These are phyloP conservation scores for Persicaria maculosa DNA, from an alignment of 148 eudicot species.

Conservation along the genomic window DNA sequence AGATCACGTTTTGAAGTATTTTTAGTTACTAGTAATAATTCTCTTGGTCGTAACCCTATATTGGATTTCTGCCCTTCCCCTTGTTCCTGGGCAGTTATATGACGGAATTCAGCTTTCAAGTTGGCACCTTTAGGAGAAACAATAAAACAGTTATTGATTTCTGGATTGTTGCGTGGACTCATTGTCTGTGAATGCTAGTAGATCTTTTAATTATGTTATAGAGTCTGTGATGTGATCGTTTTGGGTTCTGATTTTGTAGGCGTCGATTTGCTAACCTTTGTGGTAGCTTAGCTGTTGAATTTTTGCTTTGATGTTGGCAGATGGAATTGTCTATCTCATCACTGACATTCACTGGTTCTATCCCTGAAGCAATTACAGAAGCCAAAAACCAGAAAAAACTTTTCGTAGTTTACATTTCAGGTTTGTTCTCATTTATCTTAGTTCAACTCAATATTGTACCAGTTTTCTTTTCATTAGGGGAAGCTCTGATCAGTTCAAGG, in stretches of 20 bases:
- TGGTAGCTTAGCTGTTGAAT: not conserved
- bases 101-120: not conserved
- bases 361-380: conserved; percentile 44
- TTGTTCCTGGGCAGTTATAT: not conserved
- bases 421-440: conserved; percentile 20
- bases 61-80: not conserved
- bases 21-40: not conserved
- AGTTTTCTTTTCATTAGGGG: not conserved
- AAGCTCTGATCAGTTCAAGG: conserved; percentile 6
- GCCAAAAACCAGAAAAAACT: conserved; percentile 56
- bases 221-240: not conserved
- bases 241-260: not conserved
- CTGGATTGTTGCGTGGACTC: not conserved
- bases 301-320: conserved; percentile 16
- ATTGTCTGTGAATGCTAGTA: not conserved
- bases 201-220: not conserved
- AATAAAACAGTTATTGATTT: not conserved
- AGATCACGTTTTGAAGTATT: not conserved
- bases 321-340: conserved; percentile 44
- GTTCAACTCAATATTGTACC: not conserved
- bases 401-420: conserved; percentile 49
- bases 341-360: conserved; percentile 46
- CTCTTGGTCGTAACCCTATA: not conserved
- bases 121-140: not conserved
- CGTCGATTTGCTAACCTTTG: not conserved